Percentiles rank a stretch among this genome's conserved stretches.
These are phyloP conservation scores for Willaertia magna DNA, from an alignment of 208 protist species.

Conservation along the genomic window DNA sequence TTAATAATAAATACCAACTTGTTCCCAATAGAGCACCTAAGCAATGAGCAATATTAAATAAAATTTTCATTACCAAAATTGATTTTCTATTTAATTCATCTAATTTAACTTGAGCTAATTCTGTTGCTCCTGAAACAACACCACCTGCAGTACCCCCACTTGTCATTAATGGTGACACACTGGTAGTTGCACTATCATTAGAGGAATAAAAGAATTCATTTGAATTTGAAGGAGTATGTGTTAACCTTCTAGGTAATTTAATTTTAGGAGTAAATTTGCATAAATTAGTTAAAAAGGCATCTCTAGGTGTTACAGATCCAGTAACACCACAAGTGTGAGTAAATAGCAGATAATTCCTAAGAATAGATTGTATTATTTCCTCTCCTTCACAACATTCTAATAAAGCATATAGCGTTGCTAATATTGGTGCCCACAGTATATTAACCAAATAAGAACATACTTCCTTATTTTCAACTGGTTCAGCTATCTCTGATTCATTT, in stretches of 20 bases:
- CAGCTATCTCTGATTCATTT: not conserved
- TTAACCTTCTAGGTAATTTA: not conserved
- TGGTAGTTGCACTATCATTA: not conserved
- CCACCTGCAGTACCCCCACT: not conserved
- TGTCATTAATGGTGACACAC: not conserved
- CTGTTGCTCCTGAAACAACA: not conserved
- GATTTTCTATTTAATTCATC: conserved; percentile 15
- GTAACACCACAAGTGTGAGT: conserved; percentile 13
- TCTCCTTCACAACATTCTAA: conserved; percentile 10
- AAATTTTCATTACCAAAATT: conserved; percentile 15
- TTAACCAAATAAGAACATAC: not conserved
- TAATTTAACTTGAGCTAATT: not conserved
- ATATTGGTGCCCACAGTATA: not conserved
- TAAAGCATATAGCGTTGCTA: not conserved
- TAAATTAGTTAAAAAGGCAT: conserved; percentile 17
- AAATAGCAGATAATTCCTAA: conserved; percentile 9
- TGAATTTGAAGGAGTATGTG: not conserved
- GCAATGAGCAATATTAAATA: conserved; percentile 25
- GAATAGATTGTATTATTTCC: conserved; percentile 11
- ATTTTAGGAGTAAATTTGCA: conserved; percentile 12
- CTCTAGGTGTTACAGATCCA: not conserved
- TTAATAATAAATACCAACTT: conserved; percentile 17
- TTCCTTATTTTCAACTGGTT: conserved; percentile 1
- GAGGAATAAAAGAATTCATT: not conserved
- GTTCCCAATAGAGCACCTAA: conserved; percentile 16